Conservation (phyloP, 805 yeast genomes). For the Kodamaea laetipori region DNA sequence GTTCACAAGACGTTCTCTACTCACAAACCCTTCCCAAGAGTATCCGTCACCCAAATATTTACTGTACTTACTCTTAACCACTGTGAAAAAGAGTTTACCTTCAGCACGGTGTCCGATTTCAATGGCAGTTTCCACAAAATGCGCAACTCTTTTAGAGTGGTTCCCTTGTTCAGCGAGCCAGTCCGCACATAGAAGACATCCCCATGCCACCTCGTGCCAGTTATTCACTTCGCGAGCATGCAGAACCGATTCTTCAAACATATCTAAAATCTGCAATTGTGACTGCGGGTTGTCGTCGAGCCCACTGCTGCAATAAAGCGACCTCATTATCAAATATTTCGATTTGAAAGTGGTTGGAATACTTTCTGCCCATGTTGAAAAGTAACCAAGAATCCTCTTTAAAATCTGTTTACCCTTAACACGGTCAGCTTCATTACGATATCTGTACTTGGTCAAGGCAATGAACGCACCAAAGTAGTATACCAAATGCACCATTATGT, state of each 20-base stretch:
- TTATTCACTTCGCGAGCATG: slow-evolving; percentile 31
- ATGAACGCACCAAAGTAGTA: slow-evolving; percentile 19
- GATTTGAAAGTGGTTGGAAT: slow-evolving; percentile 42
- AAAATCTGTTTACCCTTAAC: slow-evolving; percentile 25
- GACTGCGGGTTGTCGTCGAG: slow-evolving; percentile 20
- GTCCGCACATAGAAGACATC: slow-evolving; percentile 44
- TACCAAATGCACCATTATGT: slow-evolving; percentile 7
- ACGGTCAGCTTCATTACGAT: slow-evolving; percentile 21
- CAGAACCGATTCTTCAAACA: slow-evolving; percentile 49
- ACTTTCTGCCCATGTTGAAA: slow-evolving; percentile 36
- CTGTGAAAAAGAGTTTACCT: slow-evolving; percentile 23
- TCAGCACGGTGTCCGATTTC: slow-evolving; percentile 26
- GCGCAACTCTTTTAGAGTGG: slow-evolving; percentile 34
- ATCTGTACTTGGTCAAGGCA: slow-evolving; percentile 16
- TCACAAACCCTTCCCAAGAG: slow-evolving; percentile 35
- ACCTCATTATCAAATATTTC: slow-evolving; percentile 38
- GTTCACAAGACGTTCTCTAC: slow-evolving; percentile 6
- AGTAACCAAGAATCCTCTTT: slow-evolving; percentile 22
- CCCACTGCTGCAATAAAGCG: slow-evolving; percentile 20
- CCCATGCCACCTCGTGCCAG: slow-evolving; percentile 42
- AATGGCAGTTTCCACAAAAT: slow-evolving; percentile 41
- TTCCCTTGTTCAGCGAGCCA: slow-evolving; percentile 33
- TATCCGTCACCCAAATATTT: slow-evolving; percentile 25
- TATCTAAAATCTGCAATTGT: slow-evolving; percentile 43
- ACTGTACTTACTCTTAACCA: slow-evolving; percentile 31